phyloP scores from a whole-genome alignment of 768 basidiomycete genomes.

The Ramaria rubella region DNA sequence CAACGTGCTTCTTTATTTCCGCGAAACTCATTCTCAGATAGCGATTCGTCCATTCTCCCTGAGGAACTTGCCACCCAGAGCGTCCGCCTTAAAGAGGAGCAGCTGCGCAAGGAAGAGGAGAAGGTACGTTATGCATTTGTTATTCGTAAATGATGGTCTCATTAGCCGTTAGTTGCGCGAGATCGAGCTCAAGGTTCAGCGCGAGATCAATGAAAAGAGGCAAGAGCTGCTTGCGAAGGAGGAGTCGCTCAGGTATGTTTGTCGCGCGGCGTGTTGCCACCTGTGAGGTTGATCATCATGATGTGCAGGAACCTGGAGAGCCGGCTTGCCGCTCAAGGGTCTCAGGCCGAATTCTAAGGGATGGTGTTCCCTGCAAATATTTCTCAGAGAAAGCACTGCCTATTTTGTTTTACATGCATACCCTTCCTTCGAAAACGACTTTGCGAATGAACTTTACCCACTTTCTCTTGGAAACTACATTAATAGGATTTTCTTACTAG shows the following conservation, averaged over 20 bases:
- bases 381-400: neutral
- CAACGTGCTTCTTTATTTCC: conserved; percentile 14
- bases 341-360: conserved; percentile 71
- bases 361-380: neutral
- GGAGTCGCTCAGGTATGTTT: conserved; percentile 73
- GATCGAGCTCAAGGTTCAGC: conserved; percentile 95
- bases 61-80: conserved; percentile 96
- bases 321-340: conserved; percentile 83
- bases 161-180: conserved; percentile 66
- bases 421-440: conserved; percentile 1
- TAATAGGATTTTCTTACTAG: neutral
- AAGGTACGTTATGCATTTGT: conserved; percentile 45
- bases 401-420: conserved; percentile 3
- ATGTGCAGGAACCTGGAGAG: conserved; percentile 73
- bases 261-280: neutral
- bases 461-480: conserved; percentile 1
- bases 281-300: neutral
- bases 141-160: neutral
- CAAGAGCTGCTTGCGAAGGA: conserved; percentile 96
- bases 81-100: conserved; percentile 97
- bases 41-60: conserved; percentile 85
- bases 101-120: conserved; percentile 94
- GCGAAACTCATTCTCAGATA: conserved; percentile 20
- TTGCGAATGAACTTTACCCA: neutral
- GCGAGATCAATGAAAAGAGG: conserved; percentile 96